Percentiles rank a stretch among this genome's conserved stretches.
phyloP scores from a whole-genome alignment of 2,329 filamentous ascomycete genomes.

The Orbilia quercus region DNA sequence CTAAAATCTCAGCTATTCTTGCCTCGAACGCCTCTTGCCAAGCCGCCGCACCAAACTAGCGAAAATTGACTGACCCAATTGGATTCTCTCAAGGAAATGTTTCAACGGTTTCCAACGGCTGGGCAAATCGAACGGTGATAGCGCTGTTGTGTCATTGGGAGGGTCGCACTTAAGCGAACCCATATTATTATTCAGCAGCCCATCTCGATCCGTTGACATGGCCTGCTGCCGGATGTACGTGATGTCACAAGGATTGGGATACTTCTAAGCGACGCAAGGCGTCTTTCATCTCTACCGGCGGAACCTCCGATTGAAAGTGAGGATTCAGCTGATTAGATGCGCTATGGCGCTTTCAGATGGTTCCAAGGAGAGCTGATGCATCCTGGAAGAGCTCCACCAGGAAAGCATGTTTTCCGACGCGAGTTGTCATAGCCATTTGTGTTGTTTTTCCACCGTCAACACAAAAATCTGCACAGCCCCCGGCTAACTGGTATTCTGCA shows the following conservation, averaged over 20 bases:
- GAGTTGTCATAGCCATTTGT: constrained; percentile 2
- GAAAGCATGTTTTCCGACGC: too few species aligned
- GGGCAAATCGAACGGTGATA: constrained; percentile 7
- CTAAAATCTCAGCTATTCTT: constrained; percentile 26
- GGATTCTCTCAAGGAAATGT: background rate
- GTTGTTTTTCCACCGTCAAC: constrained; percentile 33
- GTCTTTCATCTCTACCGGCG: constrained; percentile 12
- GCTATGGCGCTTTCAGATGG: constrained; percentile 23
- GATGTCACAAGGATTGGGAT: constrained; percentile 26
- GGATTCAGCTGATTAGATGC: constrained; percentile 41
- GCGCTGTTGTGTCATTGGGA: constrained; percentile 15
- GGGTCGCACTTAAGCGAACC: constrained; percentile 10
- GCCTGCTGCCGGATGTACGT: background rate
- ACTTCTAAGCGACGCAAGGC: constrained; percentile 28
- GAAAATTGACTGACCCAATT: constrained; percentile 7
- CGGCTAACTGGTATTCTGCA: constrained; percentile 7
- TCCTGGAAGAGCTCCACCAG: constrained; percentile 2
- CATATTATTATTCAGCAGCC: constrained; percentile 7
- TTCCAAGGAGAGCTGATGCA: constrained; percentile 21
- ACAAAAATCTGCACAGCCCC: constrained; percentile 21
- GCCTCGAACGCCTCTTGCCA: constrained; percentile 12
- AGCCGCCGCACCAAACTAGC: constrained; percentile 21
- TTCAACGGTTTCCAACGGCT: constrained; percentile 6
- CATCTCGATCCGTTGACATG: background rate
- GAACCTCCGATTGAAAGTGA: constrained; percentile 24